These are phyloP conservation scores for Scortechinia acanthostroma DNA, from an alignment of 2,329 filamentous ascomycete genomes.

Conservation along the genomic window DNA sequence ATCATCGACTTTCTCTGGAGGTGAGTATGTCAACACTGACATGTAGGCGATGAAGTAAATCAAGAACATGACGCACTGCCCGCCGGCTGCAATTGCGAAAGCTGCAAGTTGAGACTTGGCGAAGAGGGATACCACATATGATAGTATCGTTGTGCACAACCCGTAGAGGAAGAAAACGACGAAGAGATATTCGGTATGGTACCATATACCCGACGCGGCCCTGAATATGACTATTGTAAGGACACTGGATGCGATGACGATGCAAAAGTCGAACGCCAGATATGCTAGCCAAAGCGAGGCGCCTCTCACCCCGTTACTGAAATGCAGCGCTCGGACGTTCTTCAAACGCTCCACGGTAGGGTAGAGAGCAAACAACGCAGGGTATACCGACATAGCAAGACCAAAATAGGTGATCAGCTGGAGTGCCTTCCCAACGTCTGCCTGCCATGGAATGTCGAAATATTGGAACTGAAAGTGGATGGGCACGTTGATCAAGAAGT, in stretches of 20 bases:
- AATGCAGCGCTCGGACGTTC: slow-evolving; percentile 78
- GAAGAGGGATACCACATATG: slow-evolving; percentile 77
- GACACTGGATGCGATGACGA: slow-evolving; percentile 62
- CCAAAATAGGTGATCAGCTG: slow-evolving; percentile 78
- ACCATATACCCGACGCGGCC: slow-evolving; percentile 57
- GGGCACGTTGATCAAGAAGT: slow-evolving; percentile 57
- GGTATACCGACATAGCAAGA: slow-evolving; percentile 70
- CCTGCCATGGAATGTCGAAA: slow-evolving; percentile 70
- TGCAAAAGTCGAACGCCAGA: slow-evolving; percentile 69
- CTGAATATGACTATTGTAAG: slow-evolving; percentile 57
- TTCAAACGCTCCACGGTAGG: slow-evolving; percentile 75
- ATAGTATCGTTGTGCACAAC: slow-evolving; percentile 66
- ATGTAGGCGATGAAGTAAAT: slow-evolving; percentile 68
- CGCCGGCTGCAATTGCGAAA: slow-evolving; percentile 75
- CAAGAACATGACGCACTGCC: slow-evolving; percentile 67
- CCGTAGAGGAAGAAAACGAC: slow-evolving; percentile 76
- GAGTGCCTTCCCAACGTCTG: slow-evolving; percentile 64
- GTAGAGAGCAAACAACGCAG: slow-evolving; percentile 82
- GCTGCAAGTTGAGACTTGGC: slow-evolving; percentile 73
- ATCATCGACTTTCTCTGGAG: slow-evolving; percentile 60
- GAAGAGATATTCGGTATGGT: slow-evolving; percentile 74
- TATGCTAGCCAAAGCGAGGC: slow-evolving; percentile 82
- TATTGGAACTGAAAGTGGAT: slow-evolving; percentile 68
- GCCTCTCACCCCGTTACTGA: slow-evolving; percentile 81
- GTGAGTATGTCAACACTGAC: slow-evolving; percentile 67